Conservation (phyloP, 176 grass and related monocot species). For the Carex myosuroides region DNA sequence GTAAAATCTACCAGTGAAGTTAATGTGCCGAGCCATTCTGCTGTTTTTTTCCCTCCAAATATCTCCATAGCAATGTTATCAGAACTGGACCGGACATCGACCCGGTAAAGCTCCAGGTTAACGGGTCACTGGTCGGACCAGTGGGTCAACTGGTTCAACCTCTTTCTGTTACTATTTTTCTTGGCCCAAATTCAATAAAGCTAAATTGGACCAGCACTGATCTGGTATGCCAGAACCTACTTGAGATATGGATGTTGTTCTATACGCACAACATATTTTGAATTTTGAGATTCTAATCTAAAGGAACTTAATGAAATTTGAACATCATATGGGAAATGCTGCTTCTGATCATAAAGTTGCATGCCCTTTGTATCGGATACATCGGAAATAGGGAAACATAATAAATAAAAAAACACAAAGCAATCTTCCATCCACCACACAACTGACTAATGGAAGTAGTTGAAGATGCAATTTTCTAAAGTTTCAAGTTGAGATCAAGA, state of each 20-base stretch:
- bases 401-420: background rate
- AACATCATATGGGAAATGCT: background rate
- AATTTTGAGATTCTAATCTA: background rate
- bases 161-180: background rate
- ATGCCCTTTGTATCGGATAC: conserved; percentile 5
- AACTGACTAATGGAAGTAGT: background rate
- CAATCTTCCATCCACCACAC: background rate
- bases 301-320: background rate
- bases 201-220: background rate
- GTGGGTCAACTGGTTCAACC: too few relatives aligned
- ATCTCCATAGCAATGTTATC: too few relatives aligned
- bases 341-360: conserved; percentile 15
- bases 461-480: conserved; percentile 30
- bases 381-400: background rate
- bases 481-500: conserved; percentile 66
- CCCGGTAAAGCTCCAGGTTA: too few relatives aligned
- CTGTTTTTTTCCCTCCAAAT: too few relatives aligned
- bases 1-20: background rate
- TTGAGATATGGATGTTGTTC: background rate
- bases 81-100: too few relatives aligned
- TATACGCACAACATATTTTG: background rate
- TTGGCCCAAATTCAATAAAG: background rate
- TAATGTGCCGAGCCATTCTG: background rate
- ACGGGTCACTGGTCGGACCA: too few relatives aligned
- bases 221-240: background rate